These are phyloP conservation scores for Cladophialophora yegresii DNA, from an alignment of 2,329 filamentous ascomycete genomes.

Conservation along the genomic window DNA sequence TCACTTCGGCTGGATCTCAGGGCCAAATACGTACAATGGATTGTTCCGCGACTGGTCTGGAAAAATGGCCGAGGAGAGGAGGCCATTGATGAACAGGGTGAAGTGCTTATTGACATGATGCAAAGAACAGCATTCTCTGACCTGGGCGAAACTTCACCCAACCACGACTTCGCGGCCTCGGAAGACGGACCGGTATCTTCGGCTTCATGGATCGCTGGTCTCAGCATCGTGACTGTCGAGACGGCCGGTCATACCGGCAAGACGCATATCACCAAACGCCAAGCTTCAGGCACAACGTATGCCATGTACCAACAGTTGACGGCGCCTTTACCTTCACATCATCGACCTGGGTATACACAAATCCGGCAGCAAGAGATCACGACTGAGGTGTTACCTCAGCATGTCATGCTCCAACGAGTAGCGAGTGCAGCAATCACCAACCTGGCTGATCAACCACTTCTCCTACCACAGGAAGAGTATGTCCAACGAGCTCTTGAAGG, in stretches of 20 bases:
- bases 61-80: constrained; percentile 73
- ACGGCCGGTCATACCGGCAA: constrained; percentile 51
- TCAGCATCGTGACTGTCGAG: constrained; percentile 56
- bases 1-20: constrained; percentile 82
- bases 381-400: constrained; percentile 48
- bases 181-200: constrained; percentile 48
- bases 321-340: constrained; percentile 49
- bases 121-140: constrained; percentile 84
- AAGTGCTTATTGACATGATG: constrained; percentile 94
- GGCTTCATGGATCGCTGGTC: constrained; percentile 55
- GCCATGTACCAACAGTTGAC: constrained; percentile 52
- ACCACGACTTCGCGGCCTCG: constrained; percentile 40
- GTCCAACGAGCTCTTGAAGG: constrained; percentile 71
- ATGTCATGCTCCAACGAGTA: constrained; percentile 50
- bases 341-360: constrained; percentile 46
- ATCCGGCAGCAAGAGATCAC: constrained; percentile 44
- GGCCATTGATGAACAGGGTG: constrained; percentile 83
- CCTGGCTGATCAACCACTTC: constrained; percentile 66
- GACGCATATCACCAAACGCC: constrained; percentile 54
- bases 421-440: constrained; percentile 49
- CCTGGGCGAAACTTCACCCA: constrained; percentile 64
- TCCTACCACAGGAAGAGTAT: constrained; percentile 71
- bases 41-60: constrained; percentile 78
- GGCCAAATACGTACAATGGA: constrained; percentile 82
- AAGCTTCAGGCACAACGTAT: constrained; percentile 55